Evolutionary conservation across 805 yeast genomes (phyloP).

Genomic region (Candida ponderosae): DNA sequence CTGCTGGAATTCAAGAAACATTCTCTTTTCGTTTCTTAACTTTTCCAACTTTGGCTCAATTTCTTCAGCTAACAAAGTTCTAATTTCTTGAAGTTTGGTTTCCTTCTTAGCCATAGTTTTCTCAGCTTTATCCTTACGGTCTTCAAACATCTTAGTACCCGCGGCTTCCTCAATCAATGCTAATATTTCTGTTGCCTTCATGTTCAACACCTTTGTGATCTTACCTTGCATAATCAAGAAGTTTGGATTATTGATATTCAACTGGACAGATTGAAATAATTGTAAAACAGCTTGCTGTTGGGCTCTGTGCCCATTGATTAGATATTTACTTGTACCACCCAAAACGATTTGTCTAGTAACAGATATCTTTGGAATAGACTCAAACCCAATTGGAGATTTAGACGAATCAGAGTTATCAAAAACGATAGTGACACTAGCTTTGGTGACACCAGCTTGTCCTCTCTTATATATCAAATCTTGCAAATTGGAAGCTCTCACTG

Average conservation of each 20-base stretch:
- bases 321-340: slow-evolving; percentile 88
- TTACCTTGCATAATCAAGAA: slow-evolving; percentile 98
- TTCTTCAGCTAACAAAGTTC: slow-evolving; percentile 68
- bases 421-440: slow-evolving; percentile 93
- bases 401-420: slow-evolving; percentile 77
- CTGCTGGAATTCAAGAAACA: slow-evolving; percentile 80
- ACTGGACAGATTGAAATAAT: slow-evolving; percentile 88
- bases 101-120: slow-evolving; percentile 90
- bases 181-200: slow-evolving; percentile 87
- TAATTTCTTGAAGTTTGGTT: slow-evolving; percentile 70
- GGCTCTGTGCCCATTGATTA: slow-evolving; percentile 93
- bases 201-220: slow-evolving; percentile 92
- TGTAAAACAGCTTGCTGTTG: slow-evolving; percentile 89
- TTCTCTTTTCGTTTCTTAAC: slow-evolving; percentile 71
- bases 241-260: slow-evolving; percentile 94
- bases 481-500: slow-evolving; percentile 86
- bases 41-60: slow-evolving; percentile 88
- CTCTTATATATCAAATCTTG: slow-evolving; percentile 94
- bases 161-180: slow-evolving; percentile 97
- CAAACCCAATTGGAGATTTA: slow-evolving; percentile 84
- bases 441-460: slow-evolving; percentile 97
- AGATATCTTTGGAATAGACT: slow-evolving; percentile 66
- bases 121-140: slow-evolving; percentile 84
- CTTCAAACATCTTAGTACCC: slow-evolving; percentile 94
- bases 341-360: slow-evolving; percentile 87